phyloP scores from a whole-genome alignment of 768 basidiomycete species.

The Rhodotorula toruloides region DNA sequence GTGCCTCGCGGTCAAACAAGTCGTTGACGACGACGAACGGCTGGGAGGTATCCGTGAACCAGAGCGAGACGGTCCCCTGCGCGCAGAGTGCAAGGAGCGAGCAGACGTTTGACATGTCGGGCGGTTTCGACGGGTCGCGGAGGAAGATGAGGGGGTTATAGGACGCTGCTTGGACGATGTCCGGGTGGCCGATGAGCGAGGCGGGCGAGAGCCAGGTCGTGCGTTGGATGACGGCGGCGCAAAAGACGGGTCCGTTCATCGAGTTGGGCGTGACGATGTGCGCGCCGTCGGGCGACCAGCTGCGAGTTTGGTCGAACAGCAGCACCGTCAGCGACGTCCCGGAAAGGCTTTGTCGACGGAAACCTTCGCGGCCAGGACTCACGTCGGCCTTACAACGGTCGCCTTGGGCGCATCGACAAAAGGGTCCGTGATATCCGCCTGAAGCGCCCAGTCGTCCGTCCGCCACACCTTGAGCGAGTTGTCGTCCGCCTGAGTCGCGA shows the following conservation, averaged over 20 bases:
- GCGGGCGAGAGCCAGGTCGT: slow-evolving; percentile 80
- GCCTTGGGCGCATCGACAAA: slow-evolving; percentile 93
- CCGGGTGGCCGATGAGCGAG: slow-evolving; percentile 92
- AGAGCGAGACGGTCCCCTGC: slow-evolving; percentile 86
- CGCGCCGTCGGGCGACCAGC: slow-evolving; percentile 99
- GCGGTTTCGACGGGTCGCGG: not conserved
- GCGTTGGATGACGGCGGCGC: slow-evolving; percentile 88
- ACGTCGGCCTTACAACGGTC: slow-evolving; percentile 54
- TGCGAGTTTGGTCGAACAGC: slow-evolving; percentile 44
- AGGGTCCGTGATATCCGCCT: slow-evolving; percentile 77
- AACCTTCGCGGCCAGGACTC: not conserved
- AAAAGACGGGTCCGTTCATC: slow-evolving; percentile 95
- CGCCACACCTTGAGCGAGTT: slow-evolving; percentile 95
- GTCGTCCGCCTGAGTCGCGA: slow-evolving; percentile 97
- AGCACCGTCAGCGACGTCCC: not conserved
- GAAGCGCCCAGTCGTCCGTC: slow-evolving; percentile 82
- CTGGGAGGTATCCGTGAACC: slow-evolving; percentile 87
- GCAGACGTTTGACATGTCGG: slow-evolving; percentile 47
- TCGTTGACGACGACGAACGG: slow-evolving; percentile 90
- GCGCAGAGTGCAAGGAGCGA: slow-evolving; percentile 90
- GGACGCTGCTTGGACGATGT: slow-evolving; percentile 61
- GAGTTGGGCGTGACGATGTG: slow-evolving; percentile 97
- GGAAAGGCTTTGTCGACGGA: not conserved
- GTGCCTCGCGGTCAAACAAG: slow-evolving; percentile 86
- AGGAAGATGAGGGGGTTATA: slow-evolving; percentile 5